A percentile compares a stretch with the other conserved stretches of the same genome.
Conservation (phyloP, 768 basidiomycete genomes). For the Fibroporia radiculosa region DNA sequence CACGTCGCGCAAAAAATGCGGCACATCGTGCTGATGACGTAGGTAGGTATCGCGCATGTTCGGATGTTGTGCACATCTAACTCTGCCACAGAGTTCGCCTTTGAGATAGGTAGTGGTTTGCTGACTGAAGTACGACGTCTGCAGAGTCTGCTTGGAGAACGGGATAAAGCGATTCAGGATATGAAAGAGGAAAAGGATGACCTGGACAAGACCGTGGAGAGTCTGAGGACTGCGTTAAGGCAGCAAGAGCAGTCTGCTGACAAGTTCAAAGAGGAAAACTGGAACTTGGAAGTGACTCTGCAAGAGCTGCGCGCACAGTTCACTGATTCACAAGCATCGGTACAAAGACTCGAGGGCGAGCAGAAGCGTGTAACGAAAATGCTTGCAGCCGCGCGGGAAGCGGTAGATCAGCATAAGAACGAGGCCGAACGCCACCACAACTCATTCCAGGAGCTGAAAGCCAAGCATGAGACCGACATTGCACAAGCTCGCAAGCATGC, state of each 20-base stretch:
- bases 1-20: conserved; percentile 82
- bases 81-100: conserved; percentile 74
- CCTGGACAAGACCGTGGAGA: conserved; percentile 72
- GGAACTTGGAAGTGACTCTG: conserved; percentile 92
- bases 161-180: conserved; percentile 88
- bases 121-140: conserved; percentile 87
- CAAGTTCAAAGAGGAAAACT: conserved; percentile 97
- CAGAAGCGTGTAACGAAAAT: conserved; percentile 73
- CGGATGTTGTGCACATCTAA: neutral
- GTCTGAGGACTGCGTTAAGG: conserved; percentile 62
- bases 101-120: conserved; percentile 92
- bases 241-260: conserved; percentile 74
- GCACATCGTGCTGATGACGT: conserved; percentile 87
- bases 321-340: conserved; percentile 53
- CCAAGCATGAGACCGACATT: conserved; percentile 91
- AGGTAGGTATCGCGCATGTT: conserved; percentile 40
- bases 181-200: conserved; percentile 91
- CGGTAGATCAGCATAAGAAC: conserved; percentile 79
- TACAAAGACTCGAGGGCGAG: conserved; percentile 71
- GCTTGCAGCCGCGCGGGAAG: conserved; percentile 65
- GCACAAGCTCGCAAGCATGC: conserved; percentile 85
- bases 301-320: conserved; percentile 79
- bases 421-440: conserved; percentile 68
- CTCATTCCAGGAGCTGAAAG: conserved; percentile 65
- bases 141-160: conserved; percentile 84